Evolutionary conservation across 352 stramenopile genomes (phyloP).

Genomic region (Phytopythium sindhum): DNA sequence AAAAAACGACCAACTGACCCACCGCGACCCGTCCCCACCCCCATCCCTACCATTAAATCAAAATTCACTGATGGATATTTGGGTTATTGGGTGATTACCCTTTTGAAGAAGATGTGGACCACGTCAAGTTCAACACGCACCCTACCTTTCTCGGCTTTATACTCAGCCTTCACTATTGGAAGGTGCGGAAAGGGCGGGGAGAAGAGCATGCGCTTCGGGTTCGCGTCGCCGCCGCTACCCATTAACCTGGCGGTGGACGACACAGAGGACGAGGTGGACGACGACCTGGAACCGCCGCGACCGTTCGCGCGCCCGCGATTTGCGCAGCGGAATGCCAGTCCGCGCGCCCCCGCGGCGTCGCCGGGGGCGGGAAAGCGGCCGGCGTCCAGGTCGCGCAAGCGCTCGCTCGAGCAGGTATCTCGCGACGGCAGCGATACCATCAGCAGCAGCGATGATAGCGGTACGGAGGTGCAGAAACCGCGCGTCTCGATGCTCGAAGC

Average conservation of each 20-base stretch:
- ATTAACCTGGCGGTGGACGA: slow-evolving; percentile 8
- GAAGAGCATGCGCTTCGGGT: slow-evolving; percentile 2
- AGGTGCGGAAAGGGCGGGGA: neutral
- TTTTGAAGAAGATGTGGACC: neutral
- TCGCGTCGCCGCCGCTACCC: neutral
- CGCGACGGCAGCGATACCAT: neutral
- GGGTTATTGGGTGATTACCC: too few relatives aligned
- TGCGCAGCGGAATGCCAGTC: neutral
- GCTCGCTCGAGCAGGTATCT: slow-evolving; percentile 7
- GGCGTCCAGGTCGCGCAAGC: slow-evolving; percentile 1
- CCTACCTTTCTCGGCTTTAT: too few relatives aligned
- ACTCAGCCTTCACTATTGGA: too few relatives aligned
- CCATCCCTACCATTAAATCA: too few relatives aligned
- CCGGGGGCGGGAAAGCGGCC: too few relatives aligned
- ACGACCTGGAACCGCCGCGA: slow-evolving; percentile 3
- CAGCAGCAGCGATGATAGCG: slow-evolving; percentile 18
- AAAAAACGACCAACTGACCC: too few relatives aligned
- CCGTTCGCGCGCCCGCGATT: neutral
- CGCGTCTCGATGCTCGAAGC: neutral
- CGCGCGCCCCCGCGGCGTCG: neutral
- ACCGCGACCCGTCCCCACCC: too few relatives aligned
- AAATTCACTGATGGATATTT: too few relatives aligned
- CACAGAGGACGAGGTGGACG: neutral
- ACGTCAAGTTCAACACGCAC: too few relatives aligned
- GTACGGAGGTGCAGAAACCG: neutral